Percentiles rank a stretch among this genome's conserved stretches.
Conservation (phyloP, 805 yeast species). For the Wickerhamiella dianesei region DNA sequence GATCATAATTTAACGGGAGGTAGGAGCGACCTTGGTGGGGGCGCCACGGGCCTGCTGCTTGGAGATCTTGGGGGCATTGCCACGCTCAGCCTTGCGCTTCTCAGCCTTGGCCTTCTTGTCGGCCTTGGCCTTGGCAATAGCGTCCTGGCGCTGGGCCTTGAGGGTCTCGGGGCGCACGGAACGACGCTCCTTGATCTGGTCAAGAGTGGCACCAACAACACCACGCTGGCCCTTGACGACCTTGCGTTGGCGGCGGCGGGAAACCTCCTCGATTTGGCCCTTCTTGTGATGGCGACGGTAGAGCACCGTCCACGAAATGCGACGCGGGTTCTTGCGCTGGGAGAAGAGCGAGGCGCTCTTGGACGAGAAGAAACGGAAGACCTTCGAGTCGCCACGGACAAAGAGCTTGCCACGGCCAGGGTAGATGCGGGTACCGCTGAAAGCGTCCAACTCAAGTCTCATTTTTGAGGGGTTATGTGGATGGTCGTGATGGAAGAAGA, state of each 20-base stretch:
- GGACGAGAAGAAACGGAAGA: constrained; percentile 98
- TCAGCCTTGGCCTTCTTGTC: constrained; percentile 74
- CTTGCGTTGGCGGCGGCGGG: constrained; percentile 96
- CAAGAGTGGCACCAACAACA: constrained; percentile 98
- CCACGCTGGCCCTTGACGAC: constrained; percentile 98
- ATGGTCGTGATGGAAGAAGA: constrained; percentile 2
- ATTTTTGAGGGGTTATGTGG: constrained; percentile 31
- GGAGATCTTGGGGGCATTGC: constrained; percentile 48
- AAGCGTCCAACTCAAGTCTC: constrained; percentile 99
- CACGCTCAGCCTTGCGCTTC: constrained; percentile 62
- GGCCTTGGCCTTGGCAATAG: constrained; percentile 42
- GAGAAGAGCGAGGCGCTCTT: constrained; percentile 96
- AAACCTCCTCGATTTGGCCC: constrained; percentile 96
- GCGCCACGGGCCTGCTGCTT: constrained; percentile 98
- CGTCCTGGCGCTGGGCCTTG: constrained; percentile 92
- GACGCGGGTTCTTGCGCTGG: constrained; percentile 99
- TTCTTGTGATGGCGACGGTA: constrained; percentile 99
- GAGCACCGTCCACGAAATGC: constrained; percentile 98
- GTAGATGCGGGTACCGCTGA: constrained; percentile 98
- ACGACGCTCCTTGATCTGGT: constrained; percentile 96
- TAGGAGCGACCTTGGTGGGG: constrained; percentile 91
- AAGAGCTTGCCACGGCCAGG: constrained; percentile 99
- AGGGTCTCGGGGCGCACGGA: constrained; percentile 90
- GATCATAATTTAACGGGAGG: constrained; percentile 65
- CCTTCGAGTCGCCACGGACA: constrained; percentile 99